Conservation (phyloP, 73 alveolate genomes). For the Tetrahymena elliotti region DNA sequence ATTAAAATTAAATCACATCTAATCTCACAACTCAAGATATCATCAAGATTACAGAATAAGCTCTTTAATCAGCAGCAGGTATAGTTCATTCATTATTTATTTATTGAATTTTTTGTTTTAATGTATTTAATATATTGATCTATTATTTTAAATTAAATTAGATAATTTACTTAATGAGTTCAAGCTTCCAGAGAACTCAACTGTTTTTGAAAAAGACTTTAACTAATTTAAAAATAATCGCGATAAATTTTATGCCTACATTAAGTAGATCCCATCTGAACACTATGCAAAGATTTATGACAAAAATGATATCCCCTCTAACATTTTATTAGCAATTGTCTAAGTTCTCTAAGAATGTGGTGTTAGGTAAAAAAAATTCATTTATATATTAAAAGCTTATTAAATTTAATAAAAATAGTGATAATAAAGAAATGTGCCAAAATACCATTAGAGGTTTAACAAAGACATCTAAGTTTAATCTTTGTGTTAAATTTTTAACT, state of each 20-base stretch:
- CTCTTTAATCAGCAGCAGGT: not conserved
- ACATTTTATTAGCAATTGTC: constrained; percentile 1
- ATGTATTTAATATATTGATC: not conserved
- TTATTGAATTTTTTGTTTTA: not conserved
- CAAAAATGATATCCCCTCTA: constrained; percentile 27
- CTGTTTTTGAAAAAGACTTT: constrained; percentile 32
- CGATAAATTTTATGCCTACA: not conserved
- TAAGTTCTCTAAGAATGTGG: constrained; percentile 4
- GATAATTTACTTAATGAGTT: not conserved
- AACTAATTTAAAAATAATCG: constrained; percentile 14
- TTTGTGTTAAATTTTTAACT: constrained; percentile 12
- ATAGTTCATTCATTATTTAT: not conserved
- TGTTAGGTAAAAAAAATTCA: not conserved
- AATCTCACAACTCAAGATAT: not conserved
- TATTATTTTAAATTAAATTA: not conserved
- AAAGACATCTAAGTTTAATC: constrained; percentile 16
- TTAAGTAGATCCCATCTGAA: not conserved
- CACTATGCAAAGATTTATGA: constrained; percentile 6
- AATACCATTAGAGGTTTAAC: constrained; percentile 5
- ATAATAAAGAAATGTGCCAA: not conserved
- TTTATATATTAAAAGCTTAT: not conserved
- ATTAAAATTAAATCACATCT: not conserved
- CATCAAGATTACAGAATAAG: not conserved
- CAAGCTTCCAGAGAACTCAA: constrained; percentile 26
- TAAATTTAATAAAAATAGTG: not conserved